A percentile compares a stretch with the other conserved stretches of the same genome.
Conservation (phyloP, 257 asterid species). For the Solanum dulcamara region DNA sequence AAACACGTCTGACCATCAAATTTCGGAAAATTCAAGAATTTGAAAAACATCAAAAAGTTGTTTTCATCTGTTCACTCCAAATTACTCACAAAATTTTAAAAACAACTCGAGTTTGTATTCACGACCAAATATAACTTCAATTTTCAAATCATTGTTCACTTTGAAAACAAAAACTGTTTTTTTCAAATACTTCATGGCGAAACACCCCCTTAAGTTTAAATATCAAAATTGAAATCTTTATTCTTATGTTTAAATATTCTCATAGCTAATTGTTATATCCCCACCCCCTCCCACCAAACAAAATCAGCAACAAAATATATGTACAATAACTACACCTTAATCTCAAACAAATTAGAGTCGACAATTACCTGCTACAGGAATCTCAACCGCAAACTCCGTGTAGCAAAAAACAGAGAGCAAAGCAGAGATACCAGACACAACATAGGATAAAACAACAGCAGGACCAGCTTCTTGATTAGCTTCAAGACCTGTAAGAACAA, state of each 20-base stretch:
- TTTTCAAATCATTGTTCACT: not conserved
- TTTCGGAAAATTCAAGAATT: too few species aligned
- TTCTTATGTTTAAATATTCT: too few species aligned
- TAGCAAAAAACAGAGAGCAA: not conserved
- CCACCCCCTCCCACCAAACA: not conserved
- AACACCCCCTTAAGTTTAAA: too few species aligned
- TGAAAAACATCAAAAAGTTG: too few species aligned
- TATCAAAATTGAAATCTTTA: too few species aligned
- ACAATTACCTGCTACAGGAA: not conserved
- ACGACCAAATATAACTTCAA: not conserved
- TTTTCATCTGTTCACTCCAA: too few species aligned
- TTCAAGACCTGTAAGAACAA: not conserved
- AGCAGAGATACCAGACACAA: not conserved
- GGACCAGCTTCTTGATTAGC: not conserved
- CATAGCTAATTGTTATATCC: too few species aligned
- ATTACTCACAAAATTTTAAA: too few species aligned
- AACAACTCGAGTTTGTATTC: not conserved
- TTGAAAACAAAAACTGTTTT: not conserved
- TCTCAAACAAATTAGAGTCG: not conserved
- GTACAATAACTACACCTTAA: not conserved
- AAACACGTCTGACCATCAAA: too few species aligned
- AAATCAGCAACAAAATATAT: not conserved
- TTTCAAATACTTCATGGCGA: too few species aligned
- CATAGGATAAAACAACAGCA: not conserved
- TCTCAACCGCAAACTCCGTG: not conserved